Base-by-base conservation (phyloP, 2,329 filamentous ascomycete genomes). In the Ophiognomonia clavigignenti-juglandacearum region DNA sequence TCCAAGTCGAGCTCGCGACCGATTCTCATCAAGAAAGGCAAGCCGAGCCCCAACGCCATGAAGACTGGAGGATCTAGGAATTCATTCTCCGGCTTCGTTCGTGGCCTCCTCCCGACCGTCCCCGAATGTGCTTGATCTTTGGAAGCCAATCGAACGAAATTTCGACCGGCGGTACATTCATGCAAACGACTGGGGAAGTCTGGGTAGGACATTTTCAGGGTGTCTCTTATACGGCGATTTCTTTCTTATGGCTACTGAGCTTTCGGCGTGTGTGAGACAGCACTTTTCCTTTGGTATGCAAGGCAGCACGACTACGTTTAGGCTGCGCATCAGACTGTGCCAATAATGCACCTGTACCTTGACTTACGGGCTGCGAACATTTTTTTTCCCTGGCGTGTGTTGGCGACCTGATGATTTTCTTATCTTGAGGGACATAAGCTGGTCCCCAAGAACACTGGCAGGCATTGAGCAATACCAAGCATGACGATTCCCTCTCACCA, bases 91-190 rank as follows among this genome's bases (percentile, higher is more conserved):
- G 59, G 61, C 52, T 65, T 67, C 51, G 57, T 65, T 53, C 64
- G 64, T 44, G 63, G 61, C 53, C 55, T 66, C 20, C 61, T 67
- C 53, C 62, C 63, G 39, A 64, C 64, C 8, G 64, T 67, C 41
- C 61, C 57, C 31, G 62, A 64, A 54, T 61, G 59, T 54, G 61
- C 59, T 39, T 64, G 39, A 53, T 39, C 11, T 19, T 36, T 29
- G 27, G 38, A 39, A 24, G 43, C 42, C 29, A 43, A n/a, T 27
- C 47, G 50, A 52, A 52, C 42, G 46, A 43, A 49, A 49, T 46
- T 43, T 49, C 43, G 43, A 45, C 13, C 27, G 20, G 46, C 42
- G 46, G 34, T 42, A 35, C 16, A 14, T 35, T 40, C 34, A 34
- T 18, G 36, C 37, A 20, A 41, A 36, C 46, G 35, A 29, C 34